Evolutionary conservation across 1,284 basidiomycete species (phyloP).

Genomic region (Leccinum insolens): DNA sequence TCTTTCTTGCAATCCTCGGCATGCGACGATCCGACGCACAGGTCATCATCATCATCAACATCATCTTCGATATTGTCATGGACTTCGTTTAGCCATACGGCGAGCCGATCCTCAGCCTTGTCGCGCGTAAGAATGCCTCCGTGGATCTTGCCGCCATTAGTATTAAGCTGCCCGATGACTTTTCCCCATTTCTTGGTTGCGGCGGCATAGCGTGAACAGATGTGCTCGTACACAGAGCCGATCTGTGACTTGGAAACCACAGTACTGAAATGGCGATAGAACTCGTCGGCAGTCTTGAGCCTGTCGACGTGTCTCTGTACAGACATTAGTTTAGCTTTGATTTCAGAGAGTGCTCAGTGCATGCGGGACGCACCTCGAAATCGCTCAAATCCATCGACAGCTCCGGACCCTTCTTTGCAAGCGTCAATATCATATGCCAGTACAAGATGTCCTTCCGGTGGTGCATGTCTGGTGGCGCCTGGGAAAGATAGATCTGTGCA

Average conservation of each 20-base stretch:
- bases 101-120: conserved; percentile 53
- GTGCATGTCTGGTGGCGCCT: conserved; percentile 60
- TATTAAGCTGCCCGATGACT: conserved; percentile 39
- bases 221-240: conserved; percentile 47
- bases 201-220: conserved; percentile 44
- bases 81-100: conserved; percentile 52
- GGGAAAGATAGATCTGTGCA: conserved; percentile 51
- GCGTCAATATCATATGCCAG: conserved; percentile 56
- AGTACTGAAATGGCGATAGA: conserved; percentile 44
- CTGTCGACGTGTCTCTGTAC: conserved; percentile 26
- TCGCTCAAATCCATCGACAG: too few species aligned
- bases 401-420: conserved; percentile 23
- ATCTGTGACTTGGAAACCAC: conserved; percentile 49
- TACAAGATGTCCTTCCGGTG: conserved; percentile 57
- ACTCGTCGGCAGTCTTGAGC: conserved; percentile 50
- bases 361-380: too few species aligned
- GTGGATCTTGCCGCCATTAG: conserved; percentile 14
- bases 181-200: conserved; percentile 48
- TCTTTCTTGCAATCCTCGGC: conserved; percentile 36
- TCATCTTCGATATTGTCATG: conserved; percentile 39
- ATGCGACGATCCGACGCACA: conserved; percentile 27
- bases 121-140: conserved; percentile 28
- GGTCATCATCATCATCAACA: conserved; percentile 13
- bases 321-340: too few species aligned
- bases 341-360: too few species aligned